Conservation (phyloP, 1,284 basidiomycete species). For the Ceratobasidium sp. region DNA sequence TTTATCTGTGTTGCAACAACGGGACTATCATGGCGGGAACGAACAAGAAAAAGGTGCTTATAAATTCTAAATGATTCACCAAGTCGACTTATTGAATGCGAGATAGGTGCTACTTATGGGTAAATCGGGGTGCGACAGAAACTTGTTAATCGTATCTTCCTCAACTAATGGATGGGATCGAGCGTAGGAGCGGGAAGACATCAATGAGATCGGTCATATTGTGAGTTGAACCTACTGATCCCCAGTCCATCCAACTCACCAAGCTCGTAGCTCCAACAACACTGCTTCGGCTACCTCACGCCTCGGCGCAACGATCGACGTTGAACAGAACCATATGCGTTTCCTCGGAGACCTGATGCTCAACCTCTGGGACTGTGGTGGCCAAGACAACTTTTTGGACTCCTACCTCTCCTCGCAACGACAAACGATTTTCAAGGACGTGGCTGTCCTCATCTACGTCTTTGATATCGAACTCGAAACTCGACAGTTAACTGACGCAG, state of each 20-base stretch:
- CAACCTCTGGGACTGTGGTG: slow-evolving; percentile 99
- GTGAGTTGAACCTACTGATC: slow-evolving; percentile 65
- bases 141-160: background rate
- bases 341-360: slow-evolving; percentile 94
- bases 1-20: background rate
- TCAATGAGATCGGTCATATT: slow-evolving; percentile 99
- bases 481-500: slow-evolving; percentile 48
- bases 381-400: slow-evolving; percentile 98
- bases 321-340: slow-evolving; percentile 97
- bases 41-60: slow-evolving; percentile 47
- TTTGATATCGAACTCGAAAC: slow-evolving; percentile 82
- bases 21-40: slow-evolving; percentile 14
- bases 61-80: background rate
- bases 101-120: slow-evolving; percentile 93
- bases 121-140: slow-evolving; percentile 71
- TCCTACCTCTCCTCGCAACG: slow-evolving; percentile 92
- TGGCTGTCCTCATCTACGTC: slow-evolving; percentile 97
- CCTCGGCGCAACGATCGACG: slow-evolving; percentile 96
- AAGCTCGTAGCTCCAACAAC: slow-evolving; percentile 84
- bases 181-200: slow-evolving; percentile 80
- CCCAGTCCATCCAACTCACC: slow-evolving; percentile 31
- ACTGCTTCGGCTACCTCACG: slow-evolving; percentile 90
- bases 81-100: background rate
- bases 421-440: slow-evolving; percentile 93
- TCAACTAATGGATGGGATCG: background rate